Base-by-base conservation (phyloP, 1,284 basidiomycete species). In the Fistulinella staudtii region DNA sequence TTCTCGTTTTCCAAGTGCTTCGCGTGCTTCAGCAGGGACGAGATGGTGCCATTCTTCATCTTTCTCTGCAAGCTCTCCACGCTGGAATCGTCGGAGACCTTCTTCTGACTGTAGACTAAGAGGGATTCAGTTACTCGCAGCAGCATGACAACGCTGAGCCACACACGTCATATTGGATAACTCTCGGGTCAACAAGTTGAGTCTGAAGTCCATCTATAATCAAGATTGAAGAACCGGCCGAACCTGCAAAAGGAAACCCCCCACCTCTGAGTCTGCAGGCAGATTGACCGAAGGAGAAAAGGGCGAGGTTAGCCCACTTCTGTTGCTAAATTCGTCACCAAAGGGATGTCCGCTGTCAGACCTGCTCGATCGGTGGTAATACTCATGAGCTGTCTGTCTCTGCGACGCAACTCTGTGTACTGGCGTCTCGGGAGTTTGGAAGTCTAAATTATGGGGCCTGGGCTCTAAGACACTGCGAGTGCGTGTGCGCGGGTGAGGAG, bases 11-110 rank as follows among this genome's bases (percentile, higher is more conserved):
- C 79, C 81, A 2, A 92, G 66, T 0, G 79, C 80, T 29, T 83
- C 77, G n/a, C 74, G 71, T 0, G 87, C 80, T 53, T 77, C 77
- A 15, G 66, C 51, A 7, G 88, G 84, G 1, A 91, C 85, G 6
- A 93, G 71, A 40, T 74, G 70, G 63, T 89, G 71, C 89, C 89
- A 93, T 49, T 86, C 84, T 59, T 83, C 76, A 45, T 89, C 80
- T 10, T 67, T 69, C 34, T 81, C 79, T 4, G 70, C 57, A 7
- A 89, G 66, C 46, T 79, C 66, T 22, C 79, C 80, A 0, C 66
- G 63, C 56, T 89, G 86, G 56, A 89, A 89, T 23, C 69, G 74
- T 36, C 64, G 68, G 9, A 89, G 61, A 29, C 72, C 76, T 56
- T 85, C 83, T 49, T 82, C 80, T n/a, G 79, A 76, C 41, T 77